These are phyloP conservation scores for Candida fluviatilis DNA, from an alignment of 805 yeast species.

Conservation along the genomic window DNA sequence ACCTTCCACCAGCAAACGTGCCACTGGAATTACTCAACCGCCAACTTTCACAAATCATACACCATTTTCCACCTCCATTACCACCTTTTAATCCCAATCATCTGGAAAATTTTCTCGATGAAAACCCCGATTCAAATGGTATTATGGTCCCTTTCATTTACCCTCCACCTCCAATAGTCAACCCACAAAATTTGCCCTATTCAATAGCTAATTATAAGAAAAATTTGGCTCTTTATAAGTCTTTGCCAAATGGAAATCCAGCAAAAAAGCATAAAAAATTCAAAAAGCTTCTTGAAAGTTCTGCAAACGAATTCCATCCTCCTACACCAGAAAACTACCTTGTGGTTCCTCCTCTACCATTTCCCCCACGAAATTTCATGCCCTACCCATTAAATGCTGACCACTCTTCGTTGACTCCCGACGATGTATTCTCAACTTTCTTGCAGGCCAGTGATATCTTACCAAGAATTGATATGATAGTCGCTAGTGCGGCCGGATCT, in stretches of 20 bases:
- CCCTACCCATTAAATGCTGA: slow-evolving; percentile 40
- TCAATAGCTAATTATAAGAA: slow-evolving; percentile 14
- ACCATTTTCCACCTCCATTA: slow-evolving; percentile 36
- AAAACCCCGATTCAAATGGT: slow-evolving; percentile 16
- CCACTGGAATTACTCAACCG: slow-evolving; percentile 6
- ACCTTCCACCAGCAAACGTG: slow-evolving; percentile 13
- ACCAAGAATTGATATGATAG: slow-evolving; percentile 41
- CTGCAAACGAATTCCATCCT: background rate
- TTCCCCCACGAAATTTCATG: slow-evolving; percentile 43
- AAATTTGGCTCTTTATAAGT: background rate
- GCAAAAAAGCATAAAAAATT: background rate
- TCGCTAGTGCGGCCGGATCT: slow-evolving; percentile 45
- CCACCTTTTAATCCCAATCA: slow-evolving; percentile 23
- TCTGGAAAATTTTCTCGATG: background rate
- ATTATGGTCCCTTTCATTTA: slow-evolving; percentile 41
- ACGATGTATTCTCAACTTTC: slow-evolving; percentile 31
- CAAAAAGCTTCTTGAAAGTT: background rate
- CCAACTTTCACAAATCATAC: slow-evolving; percentile 22
- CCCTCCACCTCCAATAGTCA: slow-evolving; percentile 38
- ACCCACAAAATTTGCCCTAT: slow-evolving; percentile 17
- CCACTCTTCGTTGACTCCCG: slow-evolving; percentile 29
- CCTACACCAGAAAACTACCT: slow-evolving; percentile 4
- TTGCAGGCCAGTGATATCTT: slow-evolving; percentile 32
- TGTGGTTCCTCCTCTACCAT: slow-evolving; percentile 39
- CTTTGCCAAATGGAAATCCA: background rate